Evolutionary conservation across 257 asterid genomes (phyloP).

Genomic region (Solanum lycopersicoides): DNA sequence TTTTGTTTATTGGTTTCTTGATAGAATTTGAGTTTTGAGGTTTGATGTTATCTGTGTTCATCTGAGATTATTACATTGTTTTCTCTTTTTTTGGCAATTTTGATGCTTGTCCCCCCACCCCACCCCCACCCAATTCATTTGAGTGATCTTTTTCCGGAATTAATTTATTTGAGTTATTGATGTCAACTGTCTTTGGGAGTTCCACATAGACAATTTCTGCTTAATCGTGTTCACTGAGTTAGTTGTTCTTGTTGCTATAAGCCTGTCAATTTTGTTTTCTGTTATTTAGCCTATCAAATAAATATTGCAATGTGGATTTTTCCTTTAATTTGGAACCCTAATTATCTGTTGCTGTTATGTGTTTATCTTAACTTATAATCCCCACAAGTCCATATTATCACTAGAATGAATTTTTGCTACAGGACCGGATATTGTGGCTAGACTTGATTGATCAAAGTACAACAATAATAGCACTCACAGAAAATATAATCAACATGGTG

Average conservation of each 20-base stretch:
- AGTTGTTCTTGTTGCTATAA: not conserved
- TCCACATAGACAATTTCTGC: not conserved
- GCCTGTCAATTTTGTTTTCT: not conserved
- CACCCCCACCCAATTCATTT: too few species aligned
- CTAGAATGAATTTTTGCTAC: not conserved
- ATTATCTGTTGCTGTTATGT: not conserved
- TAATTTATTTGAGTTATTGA: not conserved
- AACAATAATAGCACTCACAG: not conserved
- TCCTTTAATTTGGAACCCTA: not conserved
- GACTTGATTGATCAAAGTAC: not conserved
- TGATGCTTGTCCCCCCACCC: not conserved
- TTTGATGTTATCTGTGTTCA: not conserved
- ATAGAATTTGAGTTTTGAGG: not conserved
- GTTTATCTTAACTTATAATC: not conserved
- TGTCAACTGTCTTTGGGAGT: not conserved
- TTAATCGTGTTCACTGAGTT: not conserved
- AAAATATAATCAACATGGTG: conserved; percentile 18
- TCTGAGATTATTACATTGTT: not conserved
- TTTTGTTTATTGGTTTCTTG: not conserved
- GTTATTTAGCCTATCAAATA: not conserved
- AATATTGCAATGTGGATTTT: not conserved
- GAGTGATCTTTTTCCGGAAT: not conserved
- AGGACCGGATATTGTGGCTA: not conserved
- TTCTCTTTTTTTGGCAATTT: not conserved
- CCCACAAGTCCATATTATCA: not conserved